A percentile compares a stretch with the other conserved stretches of the same genome.
Evolutionary conservation across 768 basidiomycete genomes (phyloP).

Genomic region (Gloeopeniophorella convolvens): DNA sequence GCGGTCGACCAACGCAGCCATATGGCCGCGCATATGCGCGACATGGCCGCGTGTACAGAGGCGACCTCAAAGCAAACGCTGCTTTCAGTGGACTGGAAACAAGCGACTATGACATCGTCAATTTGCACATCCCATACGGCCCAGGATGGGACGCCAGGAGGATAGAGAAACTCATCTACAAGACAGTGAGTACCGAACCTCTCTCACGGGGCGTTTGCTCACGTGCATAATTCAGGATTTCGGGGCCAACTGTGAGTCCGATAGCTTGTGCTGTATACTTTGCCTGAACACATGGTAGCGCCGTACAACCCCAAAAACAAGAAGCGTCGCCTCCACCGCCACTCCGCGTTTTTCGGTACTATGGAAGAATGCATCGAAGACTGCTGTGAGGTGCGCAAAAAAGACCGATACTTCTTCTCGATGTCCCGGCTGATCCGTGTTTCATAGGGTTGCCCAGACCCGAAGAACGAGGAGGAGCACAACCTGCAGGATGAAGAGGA

Average conservation of each 20-base stretch:
- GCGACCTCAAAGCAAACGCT: constrained; percentile 45
- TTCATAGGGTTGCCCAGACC: constrained; percentile 53
- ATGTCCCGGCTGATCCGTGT: too few relatives aligned
- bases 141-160: constrained; percentile 51
- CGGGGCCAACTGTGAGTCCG: constrained; percentile 47
- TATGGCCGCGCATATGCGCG: constrained; percentile 8
- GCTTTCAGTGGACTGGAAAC: constrained; percentile 42
- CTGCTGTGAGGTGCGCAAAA: constrained; percentile 46
- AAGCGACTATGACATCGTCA: constrained; percentile 50
- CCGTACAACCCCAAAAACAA: constrained; percentile 62
- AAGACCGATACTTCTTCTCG: neutral
- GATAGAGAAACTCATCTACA: constrained; percentile 51
- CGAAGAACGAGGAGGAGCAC: constrained; percentile 49
- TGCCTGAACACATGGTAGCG: constrained; percentile 28
- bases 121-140: constrained; percentile 55
- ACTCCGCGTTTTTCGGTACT: constrained; percentile 57
- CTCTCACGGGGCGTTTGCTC: constrained; percentile 7
- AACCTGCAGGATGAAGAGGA: constrained; percentile 48
- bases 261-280: constrained; percentile 13
- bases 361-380: constrained; percentile 52
- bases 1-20: constrained; percentile 39
- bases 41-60: constrained; percentile 37
- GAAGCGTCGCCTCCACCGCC: constrained; percentile 50
- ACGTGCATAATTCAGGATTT: constrained; percentile 35
- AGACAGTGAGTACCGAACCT: constrained; percentile 36